Evolutionary conservation across 164 flowering plant species (phyloP), one percentile per base, ranked within the genome.

Genomic region (Stephania yunnanensis): DNA sequence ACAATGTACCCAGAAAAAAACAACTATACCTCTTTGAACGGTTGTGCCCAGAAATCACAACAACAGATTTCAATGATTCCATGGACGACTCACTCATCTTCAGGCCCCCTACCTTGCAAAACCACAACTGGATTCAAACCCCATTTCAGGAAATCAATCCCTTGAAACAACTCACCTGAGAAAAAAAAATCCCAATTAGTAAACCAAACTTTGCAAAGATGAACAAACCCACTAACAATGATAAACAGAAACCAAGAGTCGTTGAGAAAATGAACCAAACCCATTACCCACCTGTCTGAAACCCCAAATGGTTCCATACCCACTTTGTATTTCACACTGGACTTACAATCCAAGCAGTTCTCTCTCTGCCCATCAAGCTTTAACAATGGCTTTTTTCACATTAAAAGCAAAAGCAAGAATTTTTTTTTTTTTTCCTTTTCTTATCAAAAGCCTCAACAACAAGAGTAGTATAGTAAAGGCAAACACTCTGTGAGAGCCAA

Each of bases 21-120:
- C 36, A 73, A n/a, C 31, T 50, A 63, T 76, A 85, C 87, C 91
- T 88, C 73, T 80, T 77, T 46, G 88, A 86, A 15, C 82, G 87
- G 76, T 78, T 83, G 79, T 89, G 88, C 44, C 73, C 77, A 80
- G 90, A 75, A 75, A 74, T 67, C 67, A 22, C 75, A 76, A 80
- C 88, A 81, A 82, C 74, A 73, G 80, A 80, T 52, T 80, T 71
- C 68, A 78, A 80, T 7, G 79, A 80, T 73, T 77, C 82, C 74
- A 80, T 73, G 73, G 76, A 76, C 71, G 80, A 79, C 70, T 64
- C 80, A 69, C 76, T 80, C 78, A 79, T 80, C 74, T 78, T 78
- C 31, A 67, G 66, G 10, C 42, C 69, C 71, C 86, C 73, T 74
- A 83, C 84, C 81, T 73, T 79, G 76, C 68, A 70, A 25, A 75